Percentiles rank a stretch among this genome's conserved stretches.
Evolutionary conservation across 1,139 yeast genomes (phyloP).

Genomic region (Lodderomyces parapsilosis): DNA sequence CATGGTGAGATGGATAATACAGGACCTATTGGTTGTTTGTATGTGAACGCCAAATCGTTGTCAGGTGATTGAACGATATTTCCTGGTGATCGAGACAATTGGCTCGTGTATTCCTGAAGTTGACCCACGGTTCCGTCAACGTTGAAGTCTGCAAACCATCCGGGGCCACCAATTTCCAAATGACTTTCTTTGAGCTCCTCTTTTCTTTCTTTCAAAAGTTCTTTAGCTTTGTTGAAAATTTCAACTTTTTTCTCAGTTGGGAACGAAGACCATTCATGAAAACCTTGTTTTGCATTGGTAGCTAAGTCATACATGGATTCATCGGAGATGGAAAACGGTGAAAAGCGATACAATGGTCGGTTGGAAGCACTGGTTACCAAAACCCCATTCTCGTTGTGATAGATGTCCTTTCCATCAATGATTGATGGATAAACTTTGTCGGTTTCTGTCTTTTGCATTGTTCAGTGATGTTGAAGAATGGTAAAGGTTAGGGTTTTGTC

Average conservation of each 20-base stretch:
- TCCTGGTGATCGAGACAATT: constrained; percentile 24
- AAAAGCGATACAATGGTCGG: constrained; percentile 14
- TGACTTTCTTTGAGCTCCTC: constrained; percentile 25
- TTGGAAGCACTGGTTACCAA: constrained; percentile 17
- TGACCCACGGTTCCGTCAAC: constrained; percentile 26
- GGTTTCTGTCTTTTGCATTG: neutral
- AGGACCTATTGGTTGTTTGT: constrained; percentile 43
- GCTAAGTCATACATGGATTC: constrained; percentile 7
- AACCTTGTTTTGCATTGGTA: constrained; percentile 24
- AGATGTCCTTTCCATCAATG: constrained; percentile 19
- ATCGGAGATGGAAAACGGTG: constrained; percentile 12
- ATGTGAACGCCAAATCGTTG: constrained; percentile 28
- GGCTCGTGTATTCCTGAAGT: constrained; percentile 23
- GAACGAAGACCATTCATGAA: constrained; percentile 24
- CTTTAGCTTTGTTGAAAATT: constrained; percentile 21
- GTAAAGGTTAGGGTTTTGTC: neutral
- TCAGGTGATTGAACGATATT: constrained; percentile 18
- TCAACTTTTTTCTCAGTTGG: constrained; percentile 17
- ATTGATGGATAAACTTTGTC: constrained; percentile 16
- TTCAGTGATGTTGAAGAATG: neutral
- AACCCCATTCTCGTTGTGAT: constrained; percentile 4
- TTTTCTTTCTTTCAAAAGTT: constrained; percentile 15
- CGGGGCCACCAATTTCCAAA: constrained; percentile 36
- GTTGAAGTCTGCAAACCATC: constrained; percentile 37
- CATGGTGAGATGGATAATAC: constrained; percentile 47